Evolutionary conservation across 2,329 filamentous ascomycete genomes (phyloP).

Genomic region (Aspergillus spinulosporus): DNA sequence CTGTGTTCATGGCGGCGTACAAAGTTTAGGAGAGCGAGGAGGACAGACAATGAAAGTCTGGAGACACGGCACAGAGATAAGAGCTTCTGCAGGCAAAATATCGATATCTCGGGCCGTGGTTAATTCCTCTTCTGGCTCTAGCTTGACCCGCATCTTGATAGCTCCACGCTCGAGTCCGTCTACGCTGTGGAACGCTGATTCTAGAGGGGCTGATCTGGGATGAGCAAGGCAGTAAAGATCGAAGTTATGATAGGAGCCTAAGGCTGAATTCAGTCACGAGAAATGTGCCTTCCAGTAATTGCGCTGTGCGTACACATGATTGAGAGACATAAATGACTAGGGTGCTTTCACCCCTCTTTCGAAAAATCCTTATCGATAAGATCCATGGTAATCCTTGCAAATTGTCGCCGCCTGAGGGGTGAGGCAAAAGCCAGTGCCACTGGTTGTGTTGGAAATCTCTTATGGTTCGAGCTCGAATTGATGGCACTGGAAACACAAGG

Average conservation of each 20-base stretch:
- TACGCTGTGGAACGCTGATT: not conserved
- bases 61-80: not conserved
- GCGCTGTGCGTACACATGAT: too few species aligned
- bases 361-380: slow-evolving; percentile 14
- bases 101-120: slow-evolving; percentile 8
- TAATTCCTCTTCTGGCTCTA: slow-evolving; percentile 16
- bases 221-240: too few species aligned
- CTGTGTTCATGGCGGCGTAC: slow-evolving; percentile 36
- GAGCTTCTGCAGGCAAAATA: slow-evolving; percentile 1
- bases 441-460: slow-evolving; percentile 1
- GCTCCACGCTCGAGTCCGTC: slow-evolving; percentile 1
- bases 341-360: not conserved
- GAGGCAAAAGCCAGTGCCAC: slow-evolving; percentile 13
- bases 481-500: not conserved
- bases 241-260: too few species aligned
- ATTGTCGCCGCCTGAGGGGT: slow-evolving; percentile 10
- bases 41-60: not conserved
- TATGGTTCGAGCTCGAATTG: not conserved
- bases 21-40: slow-evolving; percentile 6
- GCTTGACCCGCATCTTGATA: slow-evolving; percentile 17
- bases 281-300: too few species aligned
- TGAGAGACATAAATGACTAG: too few species aligned
- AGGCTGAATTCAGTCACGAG: too few species aligned
- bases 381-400: not conserved
- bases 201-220: too few species aligned